These are phyloP conservation scores for Salix suchowensis DNA, from an alignment of 345 rosid species.

Conservation along the genomic window DNA sequence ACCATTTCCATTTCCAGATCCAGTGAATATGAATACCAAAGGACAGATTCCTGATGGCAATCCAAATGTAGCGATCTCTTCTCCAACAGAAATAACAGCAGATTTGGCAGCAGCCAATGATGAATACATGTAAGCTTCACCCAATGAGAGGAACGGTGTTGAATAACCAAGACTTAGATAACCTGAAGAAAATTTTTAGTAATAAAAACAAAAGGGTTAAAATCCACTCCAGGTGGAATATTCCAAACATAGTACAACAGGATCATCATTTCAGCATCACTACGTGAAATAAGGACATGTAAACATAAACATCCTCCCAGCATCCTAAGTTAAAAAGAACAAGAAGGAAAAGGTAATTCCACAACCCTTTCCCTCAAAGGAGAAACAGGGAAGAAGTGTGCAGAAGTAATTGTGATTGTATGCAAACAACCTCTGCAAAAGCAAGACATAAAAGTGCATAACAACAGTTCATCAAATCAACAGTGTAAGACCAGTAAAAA, in stretches of 20 bases:
- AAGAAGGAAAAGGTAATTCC: not conserved
- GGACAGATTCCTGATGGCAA: constrained; percentile 78
- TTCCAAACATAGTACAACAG: not conserved
- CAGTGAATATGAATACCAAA: constrained; percentile 72
- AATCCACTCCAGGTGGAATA: not conserved
- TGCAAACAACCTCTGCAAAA: not conserved
- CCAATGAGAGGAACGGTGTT: constrained; percentile 72
- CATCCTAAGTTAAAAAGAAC: not conserved
- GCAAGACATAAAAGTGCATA: not conserved
- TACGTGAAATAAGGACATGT: not conserved
- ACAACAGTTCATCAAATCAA: not conserved
- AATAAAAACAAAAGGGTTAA: not conserved
- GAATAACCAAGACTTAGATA: constrained; percentile 76
- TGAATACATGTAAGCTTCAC: constrained; percentile 75
- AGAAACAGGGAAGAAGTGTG: not conserved
- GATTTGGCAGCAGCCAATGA: constrained; percentile 87
- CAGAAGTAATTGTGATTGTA: not conserved
- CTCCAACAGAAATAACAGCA: constrained; percentile 75
- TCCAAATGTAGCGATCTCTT: constrained; percentile 75
- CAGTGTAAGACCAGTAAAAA: not conserved
- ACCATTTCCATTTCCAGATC: constrained; percentile 84
- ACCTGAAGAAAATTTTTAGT: constrained; percentile 38
- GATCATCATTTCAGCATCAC: not conserved
- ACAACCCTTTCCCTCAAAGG: not conserved
- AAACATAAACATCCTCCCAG: not conserved